Evolutionary conservation across 352 stramenopile species (phyloP).

Genomic region (Pythium aphanidermatum): DNA sequence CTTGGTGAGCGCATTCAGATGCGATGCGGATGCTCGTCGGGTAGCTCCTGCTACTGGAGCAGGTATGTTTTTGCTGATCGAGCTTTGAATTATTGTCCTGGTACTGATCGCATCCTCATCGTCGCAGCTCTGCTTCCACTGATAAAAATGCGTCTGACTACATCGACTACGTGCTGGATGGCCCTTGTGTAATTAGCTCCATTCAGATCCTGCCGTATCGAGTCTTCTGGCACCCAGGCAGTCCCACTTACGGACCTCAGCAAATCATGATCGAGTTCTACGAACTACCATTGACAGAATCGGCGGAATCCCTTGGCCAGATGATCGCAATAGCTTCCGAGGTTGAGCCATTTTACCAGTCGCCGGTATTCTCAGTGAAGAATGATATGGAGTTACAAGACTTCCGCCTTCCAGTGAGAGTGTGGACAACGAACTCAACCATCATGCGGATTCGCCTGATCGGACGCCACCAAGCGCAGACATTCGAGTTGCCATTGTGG

Average conservation of each 20-base stretch:
- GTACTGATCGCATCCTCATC: not conserved
- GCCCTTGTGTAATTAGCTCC: conserved; percentile 44
- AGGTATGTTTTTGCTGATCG: no score
- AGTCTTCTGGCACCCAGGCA: conserved; percentile 73
- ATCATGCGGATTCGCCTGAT: conserved; percentile 56
- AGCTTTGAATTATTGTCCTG: no score
- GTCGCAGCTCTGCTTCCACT: conserved; percentile 50
- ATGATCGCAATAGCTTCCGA: conserved; percentile 1
- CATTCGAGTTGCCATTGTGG: conserved; percentile 53
- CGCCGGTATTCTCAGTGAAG: conserved; percentile 39
- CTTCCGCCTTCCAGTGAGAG: conserved; percentile 43
- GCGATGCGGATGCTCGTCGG: conserved; percentile 63
- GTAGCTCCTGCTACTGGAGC: conserved; percentile 82
- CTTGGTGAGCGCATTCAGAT: conserved; percentile 58
- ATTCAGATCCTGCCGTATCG: conserved; percentile 74
- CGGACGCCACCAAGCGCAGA: conserved; percentile 66
- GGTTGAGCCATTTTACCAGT: conserved; percentile 42
- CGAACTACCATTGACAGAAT: conserved; percentile 6
- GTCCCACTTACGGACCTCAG: conserved; percentile 66
- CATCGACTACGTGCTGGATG: conserved; percentile 66
- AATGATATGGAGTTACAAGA: conserved; percentile 74
- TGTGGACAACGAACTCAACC: conserved; percentile 34
- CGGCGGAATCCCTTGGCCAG: not conserved
- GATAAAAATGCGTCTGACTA: conserved; percentile 54
- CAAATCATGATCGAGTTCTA: conserved; percentile 72